Evolutionary conservation across 257 asterid species (phyloP).

Genomic region (Striga asiatica): DNA sequence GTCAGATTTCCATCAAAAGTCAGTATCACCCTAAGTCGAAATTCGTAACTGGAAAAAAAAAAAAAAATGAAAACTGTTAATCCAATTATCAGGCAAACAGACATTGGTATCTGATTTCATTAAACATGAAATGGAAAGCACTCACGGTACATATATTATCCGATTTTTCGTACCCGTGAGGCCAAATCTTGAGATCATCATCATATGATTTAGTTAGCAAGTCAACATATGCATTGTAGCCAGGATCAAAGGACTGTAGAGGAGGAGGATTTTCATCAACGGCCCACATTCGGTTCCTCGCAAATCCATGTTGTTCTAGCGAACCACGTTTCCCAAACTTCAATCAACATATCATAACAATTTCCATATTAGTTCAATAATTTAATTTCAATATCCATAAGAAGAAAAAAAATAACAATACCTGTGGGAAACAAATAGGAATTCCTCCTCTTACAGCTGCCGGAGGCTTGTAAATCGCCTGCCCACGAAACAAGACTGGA

Average conservation of each 20-base stretch:
- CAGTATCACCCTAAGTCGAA: slow-evolving; percentile 62
- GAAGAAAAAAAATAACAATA: slow-evolving; percentile 14
- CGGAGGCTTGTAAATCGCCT: slow-evolving; percentile 81
- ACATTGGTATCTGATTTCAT: not conserved
- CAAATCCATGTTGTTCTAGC: slow-evolving; percentile 80
- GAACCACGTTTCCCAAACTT: slow-evolving; percentile 80
- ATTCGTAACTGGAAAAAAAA: slow-evolving; percentile 44
- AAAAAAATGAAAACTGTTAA: not conserved
- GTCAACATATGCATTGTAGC: slow-evolving; percentile 37
- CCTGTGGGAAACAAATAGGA: slow-evolving; percentile 91
- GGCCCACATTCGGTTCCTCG: slow-evolving; percentile 64
- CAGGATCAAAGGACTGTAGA: slow-evolving; percentile 31
- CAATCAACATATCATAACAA: not conserved
- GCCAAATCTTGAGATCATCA: slow-evolving; percentile 73
- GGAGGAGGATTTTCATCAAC: slow-evolving; percentile 72
- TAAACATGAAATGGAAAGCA: too few relatives aligned
- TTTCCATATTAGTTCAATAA: slow-evolving; percentile 9
- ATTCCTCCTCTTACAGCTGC: slow-evolving; percentile 84
- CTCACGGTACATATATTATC: too few relatives aligned
- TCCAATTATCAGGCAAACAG: slow-evolving; percentile 1
- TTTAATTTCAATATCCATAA: not conserved
- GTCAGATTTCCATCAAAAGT: slow-evolving; percentile 47
- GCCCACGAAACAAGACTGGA: slow-evolving; percentile 13
- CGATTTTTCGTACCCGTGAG: too few relatives aligned
- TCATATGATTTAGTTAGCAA: slow-evolving; percentile 60